Conservation (phyloP, 139 green algal genomes). For the Haematococcus sp. region DNA sequence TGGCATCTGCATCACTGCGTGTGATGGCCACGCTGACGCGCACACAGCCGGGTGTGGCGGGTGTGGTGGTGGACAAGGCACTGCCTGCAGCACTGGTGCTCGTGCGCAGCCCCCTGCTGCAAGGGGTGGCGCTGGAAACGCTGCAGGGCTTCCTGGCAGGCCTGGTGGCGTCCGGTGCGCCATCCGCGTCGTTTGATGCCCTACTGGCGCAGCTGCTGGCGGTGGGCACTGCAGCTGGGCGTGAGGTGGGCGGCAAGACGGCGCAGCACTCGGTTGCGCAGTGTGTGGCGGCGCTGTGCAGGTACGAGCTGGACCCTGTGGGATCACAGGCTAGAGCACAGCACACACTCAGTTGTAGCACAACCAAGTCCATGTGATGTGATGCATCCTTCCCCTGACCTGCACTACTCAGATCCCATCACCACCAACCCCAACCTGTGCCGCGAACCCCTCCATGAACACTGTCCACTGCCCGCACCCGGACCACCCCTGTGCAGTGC, state of each 20-base stretch:
- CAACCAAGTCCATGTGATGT: too few relatives aligned
- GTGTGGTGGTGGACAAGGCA: constrained; percentile 2
- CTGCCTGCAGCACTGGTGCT: constrained; percentile 66
- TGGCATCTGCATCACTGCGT: constrained; percentile 68
- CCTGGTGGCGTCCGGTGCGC: background rate
- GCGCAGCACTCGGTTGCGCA: constrained; percentile 68
- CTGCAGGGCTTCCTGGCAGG: constrained; percentile 56
- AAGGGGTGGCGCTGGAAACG: constrained; percentile 58
- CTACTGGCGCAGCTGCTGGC: constrained; percentile 63
- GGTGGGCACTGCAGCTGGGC: constrained; percentile 32
- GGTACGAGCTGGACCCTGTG: background rate
- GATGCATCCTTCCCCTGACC: too few relatives aligned
- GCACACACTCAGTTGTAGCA: too few relatives aligned
- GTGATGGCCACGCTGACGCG: constrained; percentile 63
- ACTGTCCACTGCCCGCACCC: too few relatives aligned
- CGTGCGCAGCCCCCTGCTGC: constrained; percentile 78
- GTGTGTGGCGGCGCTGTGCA: constrained; percentile 72
- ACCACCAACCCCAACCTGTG: too few relatives aligned
- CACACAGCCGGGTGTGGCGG: constrained; percentile 28
- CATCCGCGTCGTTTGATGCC: constrained; percentile 37
- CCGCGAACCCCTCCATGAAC: too few relatives aligned
- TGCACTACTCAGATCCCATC: too few relatives aligned
- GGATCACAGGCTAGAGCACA: too few relatives aligned
- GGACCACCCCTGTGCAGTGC: constrained; percentile 9
- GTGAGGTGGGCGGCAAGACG: constrained; percentile 17